These are phyloP conservation scores for Gynochthodes officinalis DNA, from an alignment of 257 asterid genomes.

Conservation along the genomic window DNA sequence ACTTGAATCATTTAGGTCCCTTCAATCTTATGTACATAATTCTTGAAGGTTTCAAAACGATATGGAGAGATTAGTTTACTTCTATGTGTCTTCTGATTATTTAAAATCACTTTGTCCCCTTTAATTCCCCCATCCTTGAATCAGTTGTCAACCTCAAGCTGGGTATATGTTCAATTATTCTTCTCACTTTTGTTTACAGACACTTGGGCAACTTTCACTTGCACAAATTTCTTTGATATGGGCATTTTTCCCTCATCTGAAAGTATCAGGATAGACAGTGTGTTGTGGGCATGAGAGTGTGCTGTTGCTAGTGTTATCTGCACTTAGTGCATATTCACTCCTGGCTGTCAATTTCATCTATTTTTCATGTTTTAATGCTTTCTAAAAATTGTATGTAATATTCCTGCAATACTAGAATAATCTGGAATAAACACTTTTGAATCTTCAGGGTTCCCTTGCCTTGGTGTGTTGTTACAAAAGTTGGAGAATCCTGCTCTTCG, in stretches of 20 bases:
- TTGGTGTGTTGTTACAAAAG: constrained; percentile 88
- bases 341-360: constrained; percentile 5
- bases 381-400: not conserved
- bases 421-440: constrained; percentile 8
- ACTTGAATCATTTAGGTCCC: not conserved
- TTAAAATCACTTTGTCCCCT: not conserved
- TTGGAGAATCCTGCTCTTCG: constrained; percentile 98
- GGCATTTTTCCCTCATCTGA: not conserved
- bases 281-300: not conserved
- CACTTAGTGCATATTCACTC: not conserved
- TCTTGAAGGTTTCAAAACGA: not conserved
- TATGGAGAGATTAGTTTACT: not conserved
- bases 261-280: not conserved
- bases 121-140: not conserved
- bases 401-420: not conserved
- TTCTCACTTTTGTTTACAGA: not conserved
- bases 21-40: not conserved
- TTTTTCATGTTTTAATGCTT: not conserved
- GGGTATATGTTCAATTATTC: not conserved
- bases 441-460: constrained; percentile 86
- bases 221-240: not conserved
- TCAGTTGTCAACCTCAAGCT: not conserved
- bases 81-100: not conserved
- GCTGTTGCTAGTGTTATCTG: not conserved
- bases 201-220: not conserved